Conservation (phyloP, 306 rosid species). For the Glycine tomentella region DNA sequence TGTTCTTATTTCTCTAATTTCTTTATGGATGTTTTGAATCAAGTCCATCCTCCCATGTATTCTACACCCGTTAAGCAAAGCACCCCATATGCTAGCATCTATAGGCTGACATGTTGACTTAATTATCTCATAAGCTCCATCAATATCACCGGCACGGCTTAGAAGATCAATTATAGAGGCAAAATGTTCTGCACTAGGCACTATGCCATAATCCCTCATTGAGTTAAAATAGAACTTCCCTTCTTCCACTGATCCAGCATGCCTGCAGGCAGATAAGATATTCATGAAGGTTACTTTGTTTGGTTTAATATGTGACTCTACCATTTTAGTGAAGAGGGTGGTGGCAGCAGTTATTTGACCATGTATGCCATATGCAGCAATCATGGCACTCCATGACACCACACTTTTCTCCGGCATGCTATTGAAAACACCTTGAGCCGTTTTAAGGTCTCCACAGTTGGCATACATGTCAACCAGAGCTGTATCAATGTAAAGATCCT, state of each 20-base stretch:
- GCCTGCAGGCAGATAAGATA: conserved; percentile 87
- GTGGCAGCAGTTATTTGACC: conserved; percentile 66
- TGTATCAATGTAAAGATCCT: conserved; percentile 67
- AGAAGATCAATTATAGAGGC: conserved; percentile 82
- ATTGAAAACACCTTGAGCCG: conserved; percentile 66
- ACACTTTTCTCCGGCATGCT: conserved; percentile 70
- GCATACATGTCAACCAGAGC: conserved; percentile 90
- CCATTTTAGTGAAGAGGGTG: conserved; percentile 69
- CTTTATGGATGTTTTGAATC: conserved; percentile 58
- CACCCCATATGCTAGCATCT: conserved; percentile 86
- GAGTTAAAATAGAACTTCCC: conserved; percentile 70
- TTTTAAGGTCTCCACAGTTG: conserved; percentile 79
- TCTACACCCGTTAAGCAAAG: conserved; percentile 88
- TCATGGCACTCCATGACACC: conserved; percentile 93
- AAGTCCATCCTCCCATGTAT: conserved; percentile 78
- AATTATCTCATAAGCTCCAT: conserved; percentile 70
- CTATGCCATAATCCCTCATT: conserved; percentile 65
- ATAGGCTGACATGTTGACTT: conserved; percentile 61
- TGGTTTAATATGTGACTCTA: conserved; percentile 66
- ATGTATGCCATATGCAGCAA: conserved; percentile 82
- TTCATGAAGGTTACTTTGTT: conserved; percentile 91
- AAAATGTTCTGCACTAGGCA: conserved; percentile 73
- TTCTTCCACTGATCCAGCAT: conserved; percentile 76
- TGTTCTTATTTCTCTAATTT: conserved; percentile 59
- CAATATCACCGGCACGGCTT: conserved; percentile 85